Conservation (phyloP, 2,329 filamentous ascomycete species). For the Neoscytalidium dimidiatum region DNA sequence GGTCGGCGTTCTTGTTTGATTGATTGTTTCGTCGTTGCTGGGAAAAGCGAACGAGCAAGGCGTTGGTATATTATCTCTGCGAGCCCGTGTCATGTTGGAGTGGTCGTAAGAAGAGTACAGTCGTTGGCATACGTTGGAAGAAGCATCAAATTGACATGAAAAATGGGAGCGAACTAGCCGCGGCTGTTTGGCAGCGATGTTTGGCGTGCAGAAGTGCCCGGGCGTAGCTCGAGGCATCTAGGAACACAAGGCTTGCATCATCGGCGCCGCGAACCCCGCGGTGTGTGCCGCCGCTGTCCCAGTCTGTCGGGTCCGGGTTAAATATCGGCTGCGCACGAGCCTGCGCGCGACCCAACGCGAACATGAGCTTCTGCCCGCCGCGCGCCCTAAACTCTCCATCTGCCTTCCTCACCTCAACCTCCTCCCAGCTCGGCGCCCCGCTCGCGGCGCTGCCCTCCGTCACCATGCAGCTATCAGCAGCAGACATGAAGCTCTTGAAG, state of each 20-base stretch:
- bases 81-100: background rate
- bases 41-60: constrained; percentile 16
- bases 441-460: background rate
- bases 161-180: background rate
- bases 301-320: background rate
- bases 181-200: background rate
- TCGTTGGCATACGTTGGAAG: background rate
- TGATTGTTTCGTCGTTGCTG: background rate
- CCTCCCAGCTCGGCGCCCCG: background rate
- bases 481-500: constrained; percentile 86
- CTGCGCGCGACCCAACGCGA: background rate
- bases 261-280: constrained; percentile 2
- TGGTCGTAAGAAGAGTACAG: background rate
- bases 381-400: background rate
- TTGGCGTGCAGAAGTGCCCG: background rate
- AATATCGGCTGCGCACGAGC: constrained; percentile 9
- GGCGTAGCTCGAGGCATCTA: background rate
- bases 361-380: constrained; percentile 12
- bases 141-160: background rate
- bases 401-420: background rate
- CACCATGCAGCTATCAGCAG: constrained; percentile 70
- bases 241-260: background rate
- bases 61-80: constrained; percentile 4
- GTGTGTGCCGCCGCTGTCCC: background rate
- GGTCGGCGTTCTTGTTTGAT: background rate